Conservation (phyloP, 495 filamentous ascomycete species). For the Aspergillus indologenus region DNA sequence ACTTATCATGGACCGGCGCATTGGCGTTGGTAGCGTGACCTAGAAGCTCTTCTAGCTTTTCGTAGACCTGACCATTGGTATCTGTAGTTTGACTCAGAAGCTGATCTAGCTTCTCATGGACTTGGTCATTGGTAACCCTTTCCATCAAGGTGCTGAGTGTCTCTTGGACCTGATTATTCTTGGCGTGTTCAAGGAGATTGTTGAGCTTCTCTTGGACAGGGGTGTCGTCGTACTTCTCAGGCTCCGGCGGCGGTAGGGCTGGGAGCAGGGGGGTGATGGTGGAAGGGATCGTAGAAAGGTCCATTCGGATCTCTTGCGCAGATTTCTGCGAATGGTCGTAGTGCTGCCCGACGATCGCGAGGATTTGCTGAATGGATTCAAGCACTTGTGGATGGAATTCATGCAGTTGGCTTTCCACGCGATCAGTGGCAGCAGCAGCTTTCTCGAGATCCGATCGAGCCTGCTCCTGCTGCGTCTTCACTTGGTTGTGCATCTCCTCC, state of each 20-base stretch:
- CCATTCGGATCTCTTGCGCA: conserved; percentile 48
- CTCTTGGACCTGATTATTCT: conserved; percentile 60
- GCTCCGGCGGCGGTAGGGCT: conserved; percentile 45
- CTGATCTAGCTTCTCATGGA: conserved; percentile 43
- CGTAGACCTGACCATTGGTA: conserved; percentile 49
- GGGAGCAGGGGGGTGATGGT: conserved; percentile 48
- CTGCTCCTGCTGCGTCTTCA: conserved; percentile 70
- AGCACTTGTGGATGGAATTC: conserved; percentile 85
- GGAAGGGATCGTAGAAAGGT: conserved; percentile 51
- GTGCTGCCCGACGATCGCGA: conserved; percentile 75
- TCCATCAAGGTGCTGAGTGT: conserved; percentile 80
- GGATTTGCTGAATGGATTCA: conserved; percentile 75
- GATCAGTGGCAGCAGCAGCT: conserved; percentile 65
- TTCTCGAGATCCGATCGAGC: conserved; percentile 74
- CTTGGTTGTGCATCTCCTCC: conserved; percentile 69
- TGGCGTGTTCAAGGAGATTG: conserved; percentile 63
- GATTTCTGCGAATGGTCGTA: conserved; percentile 62
- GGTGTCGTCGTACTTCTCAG: conserved; percentile 64
- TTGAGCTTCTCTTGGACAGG: conserved; percentile 83
- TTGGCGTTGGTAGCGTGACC: conserved; percentile 45
- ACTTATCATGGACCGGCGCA: conserved; percentile 77
- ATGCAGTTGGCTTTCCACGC: conserved; percentile 67
- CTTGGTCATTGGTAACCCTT: conserved; percentile 45
- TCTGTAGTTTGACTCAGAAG: conserved; percentile 60
- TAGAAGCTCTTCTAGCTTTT: conserved; percentile 58